phyloP scores from a whole-genome alignment of 164 flowering plant genomes.

The Brasenia schreberi region DNA sequence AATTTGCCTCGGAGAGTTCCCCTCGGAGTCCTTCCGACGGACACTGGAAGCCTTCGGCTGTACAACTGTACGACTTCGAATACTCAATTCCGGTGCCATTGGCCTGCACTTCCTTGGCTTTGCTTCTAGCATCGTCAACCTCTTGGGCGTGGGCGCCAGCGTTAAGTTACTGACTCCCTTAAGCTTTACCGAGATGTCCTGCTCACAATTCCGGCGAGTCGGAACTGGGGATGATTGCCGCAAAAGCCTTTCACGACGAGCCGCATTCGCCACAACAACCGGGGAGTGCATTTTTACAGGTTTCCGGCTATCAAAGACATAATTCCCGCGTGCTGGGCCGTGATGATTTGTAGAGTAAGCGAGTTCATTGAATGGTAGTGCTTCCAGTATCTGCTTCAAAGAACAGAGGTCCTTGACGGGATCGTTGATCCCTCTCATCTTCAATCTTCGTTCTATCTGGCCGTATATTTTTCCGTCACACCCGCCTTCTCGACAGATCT shows the following conservation, averaged over 20 bases:
- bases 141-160: not conserved
- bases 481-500: not conserved
- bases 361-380: slow-evolving; percentile 84
- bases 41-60: not conserved
- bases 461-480: slow-evolving; percentile 13
- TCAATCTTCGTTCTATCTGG: slow-evolving; percentile 61
- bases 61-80: too few species aligned
- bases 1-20: not conserved
- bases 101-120: too few species aligned
- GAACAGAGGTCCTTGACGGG: slow-evolving; percentile 73
- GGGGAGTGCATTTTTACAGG: slow-evolving; percentile 30
- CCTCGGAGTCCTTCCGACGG: not conserved
- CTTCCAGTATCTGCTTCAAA: slow-evolving; percentile 81
- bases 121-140: not conserved
- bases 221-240: not conserved
- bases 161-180: not conserved
- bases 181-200: not conserved
- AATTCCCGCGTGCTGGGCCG: slow-evolving; percentile 17
- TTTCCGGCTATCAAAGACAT: slow-evolving; percentile 29
- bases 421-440: slow-evolving; percentile 72
- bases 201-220: not conserved
- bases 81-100: too few species aligned
- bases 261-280: slow-evolving; percentile 34
- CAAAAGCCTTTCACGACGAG: not conserved
- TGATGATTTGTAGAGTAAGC: slow-evolving; percentile 34